Percentiles rank a stretch among this genome's conserved stretches.
These are phyloP conservation scores for Pseudoneurospora amorphoporcata DNA, from an alignment of 495 filamentous ascomycete genomes.

Conservation along the genomic window DNA sequence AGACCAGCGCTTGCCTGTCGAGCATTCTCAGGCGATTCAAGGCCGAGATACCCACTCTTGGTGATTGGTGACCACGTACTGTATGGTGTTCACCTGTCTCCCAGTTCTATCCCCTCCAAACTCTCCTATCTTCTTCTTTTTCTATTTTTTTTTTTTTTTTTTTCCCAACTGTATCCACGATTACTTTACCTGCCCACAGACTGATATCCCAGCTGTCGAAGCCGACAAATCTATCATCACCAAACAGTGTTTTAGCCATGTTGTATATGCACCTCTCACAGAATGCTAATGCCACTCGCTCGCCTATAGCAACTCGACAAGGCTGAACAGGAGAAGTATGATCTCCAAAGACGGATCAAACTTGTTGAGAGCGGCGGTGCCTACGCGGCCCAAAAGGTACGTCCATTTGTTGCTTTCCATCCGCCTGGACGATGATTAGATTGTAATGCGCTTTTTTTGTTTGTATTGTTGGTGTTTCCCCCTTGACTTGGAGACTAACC, in stretches of 20 bases:
- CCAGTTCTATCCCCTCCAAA: not conserved
- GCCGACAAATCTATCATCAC: not conserved
- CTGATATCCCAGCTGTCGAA: not conserved
- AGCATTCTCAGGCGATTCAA: not conserved
- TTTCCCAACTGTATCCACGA: not conserved
- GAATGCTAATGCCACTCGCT: not conserved
- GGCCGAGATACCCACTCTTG: not conserved
- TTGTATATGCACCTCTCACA: not conserved
- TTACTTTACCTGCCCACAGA: not conserved
- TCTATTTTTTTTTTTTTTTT: not conserved
- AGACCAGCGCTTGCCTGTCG: not conserved
- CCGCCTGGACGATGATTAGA: constrained; percentile 6
- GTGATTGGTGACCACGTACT: not conserved
- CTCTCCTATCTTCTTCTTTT: not conserved
- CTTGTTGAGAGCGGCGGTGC: constrained; percentile 32
- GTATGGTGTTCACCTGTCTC: not conserved
- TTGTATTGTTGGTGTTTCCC: not conserved
- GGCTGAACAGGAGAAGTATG: constrained; percentile 37
- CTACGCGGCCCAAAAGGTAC: constrained; percentile 38
- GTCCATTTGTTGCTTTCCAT: constrained; percentile 11
- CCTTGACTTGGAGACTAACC: not conserved
- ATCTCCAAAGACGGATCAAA: constrained; percentile 37
- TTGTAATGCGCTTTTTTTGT: not conserved
- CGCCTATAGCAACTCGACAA: constrained; percentile 37
- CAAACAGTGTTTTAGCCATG: not conserved